A percentile compares a stretch with the other conserved stretches of the same genome.
Evolutionary conservation across 768 basidiomycete genomes (phyloP).

Genomic region (Russula compacta): DNA sequence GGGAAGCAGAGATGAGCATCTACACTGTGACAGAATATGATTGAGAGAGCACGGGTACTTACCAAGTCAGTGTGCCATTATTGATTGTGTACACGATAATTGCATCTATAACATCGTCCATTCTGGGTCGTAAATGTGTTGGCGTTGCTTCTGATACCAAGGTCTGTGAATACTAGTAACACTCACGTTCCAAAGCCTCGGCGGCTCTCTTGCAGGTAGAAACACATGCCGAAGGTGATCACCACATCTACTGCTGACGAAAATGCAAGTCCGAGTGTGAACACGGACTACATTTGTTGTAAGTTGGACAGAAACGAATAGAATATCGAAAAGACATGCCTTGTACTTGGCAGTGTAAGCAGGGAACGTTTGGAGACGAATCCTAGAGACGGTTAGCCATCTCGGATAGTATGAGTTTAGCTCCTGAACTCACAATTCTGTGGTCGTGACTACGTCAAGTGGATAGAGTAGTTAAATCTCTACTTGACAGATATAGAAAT

Average conservation of each 20-base stretch:
- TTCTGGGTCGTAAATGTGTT: not conserved
- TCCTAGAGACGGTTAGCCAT: not conserved
- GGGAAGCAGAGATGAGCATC: not conserved
- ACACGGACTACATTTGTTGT: slow-evolving; percentile 13
- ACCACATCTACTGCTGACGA: slow-evolving; percentile 16
- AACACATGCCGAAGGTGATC: slow-evolving; percentile 18
- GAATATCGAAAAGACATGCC: not conserved
- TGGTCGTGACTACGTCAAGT: slow-evolving; percentile 6
- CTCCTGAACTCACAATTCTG: slow-evolving; percentile 5
- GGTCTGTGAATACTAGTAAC: not conserved
- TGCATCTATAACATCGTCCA: slow-evolving; percentile 17
- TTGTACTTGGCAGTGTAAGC: not conserved
- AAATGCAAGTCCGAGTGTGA: slow-evolving; percentile 18
- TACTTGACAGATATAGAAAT: not conserved
- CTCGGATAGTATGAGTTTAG: not conserved
- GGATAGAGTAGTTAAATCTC: not conserved
- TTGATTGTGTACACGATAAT: slow-evolving; percentile 21
- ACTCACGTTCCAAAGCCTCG: slow-evolving; percentile 19
- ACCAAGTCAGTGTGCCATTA: slow-evolving; percentile 21
- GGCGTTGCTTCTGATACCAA: not conserved
- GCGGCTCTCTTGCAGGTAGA: slow-evolving; percentile 18
- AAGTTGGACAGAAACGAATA: not conserved
- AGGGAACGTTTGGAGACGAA: slow-evolving; percentile 4
- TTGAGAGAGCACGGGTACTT: not conserved
- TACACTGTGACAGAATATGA: not conserved